phyloP scores from a whole-genome alignment of 345 rosid species.

The Citrus cavaleriei region DNA sequence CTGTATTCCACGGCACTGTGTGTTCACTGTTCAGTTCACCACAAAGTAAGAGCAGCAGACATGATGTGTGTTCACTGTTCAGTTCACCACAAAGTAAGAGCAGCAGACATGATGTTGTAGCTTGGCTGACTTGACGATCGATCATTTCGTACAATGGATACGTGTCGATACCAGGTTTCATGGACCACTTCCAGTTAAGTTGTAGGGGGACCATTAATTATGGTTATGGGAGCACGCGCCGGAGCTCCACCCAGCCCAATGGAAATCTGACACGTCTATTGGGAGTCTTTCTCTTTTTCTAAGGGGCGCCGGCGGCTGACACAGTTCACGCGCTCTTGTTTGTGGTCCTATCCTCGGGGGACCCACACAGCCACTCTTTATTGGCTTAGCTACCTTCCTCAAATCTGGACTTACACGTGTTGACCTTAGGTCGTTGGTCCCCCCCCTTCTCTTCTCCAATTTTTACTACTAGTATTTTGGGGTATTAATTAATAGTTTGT shows the following conservation, averaged over 20 bases:
- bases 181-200: neutral
- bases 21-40: neutral
- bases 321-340: constrained; percentile 6
- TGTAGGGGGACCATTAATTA: neutral
- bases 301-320: constrained; percentile 6
- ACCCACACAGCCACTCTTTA: neutral
- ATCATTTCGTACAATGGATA: neutral
- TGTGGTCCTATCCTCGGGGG: neutral
- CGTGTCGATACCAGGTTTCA: neutral
- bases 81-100: neutral
- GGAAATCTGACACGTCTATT: neutral
- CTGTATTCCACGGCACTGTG: too few species aligned
- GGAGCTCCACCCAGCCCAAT: neutral
- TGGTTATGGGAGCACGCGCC: neutral
- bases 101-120: neutral
- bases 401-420: neutral
- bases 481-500: too few species aligned
- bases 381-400: neutral
- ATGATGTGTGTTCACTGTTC: neutral
- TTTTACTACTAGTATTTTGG: too few species aligned
- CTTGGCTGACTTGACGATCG: neutral
- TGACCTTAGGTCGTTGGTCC: neutral
- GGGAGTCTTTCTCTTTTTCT: neutral
- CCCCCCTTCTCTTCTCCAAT: neutral
- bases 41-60: neutral